Evolutionary conservation across 768 basidiomycete genomes (phyloP), one percentile per base, ranked within the genome.

Genomic region (Podaxis carcinomalis): DNA sequence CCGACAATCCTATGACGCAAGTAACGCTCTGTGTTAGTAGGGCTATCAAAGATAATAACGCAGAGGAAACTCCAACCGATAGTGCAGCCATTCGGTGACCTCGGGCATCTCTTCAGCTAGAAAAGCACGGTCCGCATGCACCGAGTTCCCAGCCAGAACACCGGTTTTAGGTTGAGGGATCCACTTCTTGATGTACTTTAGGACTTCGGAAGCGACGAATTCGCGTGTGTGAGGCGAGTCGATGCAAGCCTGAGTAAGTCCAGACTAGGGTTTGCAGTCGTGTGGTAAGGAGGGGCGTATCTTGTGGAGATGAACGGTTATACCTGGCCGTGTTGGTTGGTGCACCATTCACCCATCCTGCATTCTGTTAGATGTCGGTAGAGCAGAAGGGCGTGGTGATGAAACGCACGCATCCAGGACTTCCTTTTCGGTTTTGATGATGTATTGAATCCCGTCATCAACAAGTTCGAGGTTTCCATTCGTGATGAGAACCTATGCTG

Each of bases 341-440:
- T 85, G 72, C 94, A 97, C 95, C 95, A 97, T 63, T 86, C 79
- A 62, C 85, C 81, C 95, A 97, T 97, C 16, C 92, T 94, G 64
- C 32, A 4, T 46, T 40, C 59, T 32, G 11, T 56, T 36, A 47
- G 21, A 56, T 42, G 23, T 23, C 55, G 46, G 52, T 25, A 5
- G 13, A 44, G 28, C 32, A 25, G 21, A 42, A 28, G 10, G 23
- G 28, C 52, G 14, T 59, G 59, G 10, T 19, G 37, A 53, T 40
- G 39, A 51, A 21, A 68, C 83, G 69, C 60, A 93, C 93, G 70
- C 74, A 69, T 95, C 90, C 36, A 97, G 72, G 10, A 81, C 66
- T 16, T 74, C 72, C 68, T 91, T 92, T 60, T 91, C 85, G 0
- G 87, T 90, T 54, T 74, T 78, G 57, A 98, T 87, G 32, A 93